A percentile compares a stretch with the other conserved stretches of the same genome.
Evolutionary conservation across 179 eudicot species (phyloP).

Genomic region (Vitellaria paradoxa): DNA sequence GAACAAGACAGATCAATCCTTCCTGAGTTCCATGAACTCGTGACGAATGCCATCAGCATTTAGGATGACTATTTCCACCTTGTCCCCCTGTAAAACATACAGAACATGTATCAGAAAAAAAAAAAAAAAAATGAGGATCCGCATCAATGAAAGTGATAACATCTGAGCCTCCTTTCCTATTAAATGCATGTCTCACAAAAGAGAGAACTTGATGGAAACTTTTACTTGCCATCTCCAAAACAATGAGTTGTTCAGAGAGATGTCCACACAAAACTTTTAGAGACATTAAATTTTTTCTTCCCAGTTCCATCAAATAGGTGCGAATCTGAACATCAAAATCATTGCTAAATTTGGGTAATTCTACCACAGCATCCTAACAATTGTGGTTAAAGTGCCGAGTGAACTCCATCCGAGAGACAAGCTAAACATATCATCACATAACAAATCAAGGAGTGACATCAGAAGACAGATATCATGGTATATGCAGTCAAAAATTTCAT

Average conservation of each 20-base stretch:
- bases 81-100: constrained; percentile 64
- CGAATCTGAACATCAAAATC: neutral
- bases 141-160: neutral
- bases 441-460: neutral
- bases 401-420: neutral
- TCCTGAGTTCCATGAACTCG: constrained; percentile 78
- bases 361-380: too few species aligned
- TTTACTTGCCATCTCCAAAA: neutral
- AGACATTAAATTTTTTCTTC: neutral
- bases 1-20: constrained; percentile 36
- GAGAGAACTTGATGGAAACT: neutral
- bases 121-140: too few species aligned
- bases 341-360: neutral
- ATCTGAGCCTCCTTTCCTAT: neutral
- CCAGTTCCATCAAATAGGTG: neutral
- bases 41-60: constrained; percentile 60
- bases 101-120: neutral
- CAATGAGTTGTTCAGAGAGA: neutral
- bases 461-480: neutral
- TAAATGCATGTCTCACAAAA: neutral
- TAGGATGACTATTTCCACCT: constrained; percentile 67
- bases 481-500: too few species aligned
- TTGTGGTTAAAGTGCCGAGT: neutral
- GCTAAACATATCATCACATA: neutral
- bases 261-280: neutral